phyloP scores from a whole-genome alignment of 2,329 filamentous ascomycete species.

The Ophiocordyceps sinensis region DNA sequence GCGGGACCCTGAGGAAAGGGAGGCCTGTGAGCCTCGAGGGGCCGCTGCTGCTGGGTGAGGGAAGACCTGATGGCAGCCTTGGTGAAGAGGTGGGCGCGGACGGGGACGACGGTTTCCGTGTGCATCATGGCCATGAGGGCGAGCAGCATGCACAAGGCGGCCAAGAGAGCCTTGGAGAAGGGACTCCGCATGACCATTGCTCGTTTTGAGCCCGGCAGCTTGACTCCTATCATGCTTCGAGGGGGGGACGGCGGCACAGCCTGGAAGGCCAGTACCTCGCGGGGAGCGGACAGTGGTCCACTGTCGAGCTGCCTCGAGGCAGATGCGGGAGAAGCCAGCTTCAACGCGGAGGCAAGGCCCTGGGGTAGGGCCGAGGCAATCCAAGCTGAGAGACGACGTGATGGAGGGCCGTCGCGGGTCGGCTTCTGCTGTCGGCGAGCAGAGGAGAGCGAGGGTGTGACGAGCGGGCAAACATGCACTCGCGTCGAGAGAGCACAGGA shows the following conservation, averaged over 20 bases:
- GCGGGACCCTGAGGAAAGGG: conserved; percentile 6
- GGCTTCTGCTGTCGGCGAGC: not conserved
- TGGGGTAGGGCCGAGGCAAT: not conserved
- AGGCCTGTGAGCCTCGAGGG: conserved; percentile 11
- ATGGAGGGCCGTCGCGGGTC: no score
- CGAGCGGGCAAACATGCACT: not conserved
- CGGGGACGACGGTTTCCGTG: conserved; percentile 22
- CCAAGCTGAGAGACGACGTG: no score
- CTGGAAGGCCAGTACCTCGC: not conserved
- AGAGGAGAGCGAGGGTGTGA: not conserved
- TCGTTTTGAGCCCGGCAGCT: conserved; percentile 20
- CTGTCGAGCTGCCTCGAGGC: not conserved
- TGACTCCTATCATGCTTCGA: conserved; percentile 20
- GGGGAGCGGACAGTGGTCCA: not conserved
- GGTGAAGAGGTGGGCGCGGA: conserved; percentile 24
- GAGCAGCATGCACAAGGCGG: conserved; percentile 27
- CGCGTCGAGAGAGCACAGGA: no score
- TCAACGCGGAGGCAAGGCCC: not conserved
- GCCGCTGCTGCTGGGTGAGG: conserved; percentile 14
- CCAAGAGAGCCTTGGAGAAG: conserved; percentile 27
- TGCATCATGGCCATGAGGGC: conserved; percentile 26
- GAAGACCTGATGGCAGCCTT: conserved; percentile 14
- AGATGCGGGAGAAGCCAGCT: not conserved
- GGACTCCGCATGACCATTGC: conserved; percentile 35
- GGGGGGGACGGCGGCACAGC: not conserved